Base-by-base conservation (phyloP, 2,329 filamentous ascomycete species). In the Hymenoscyphus repandus region DNA sequence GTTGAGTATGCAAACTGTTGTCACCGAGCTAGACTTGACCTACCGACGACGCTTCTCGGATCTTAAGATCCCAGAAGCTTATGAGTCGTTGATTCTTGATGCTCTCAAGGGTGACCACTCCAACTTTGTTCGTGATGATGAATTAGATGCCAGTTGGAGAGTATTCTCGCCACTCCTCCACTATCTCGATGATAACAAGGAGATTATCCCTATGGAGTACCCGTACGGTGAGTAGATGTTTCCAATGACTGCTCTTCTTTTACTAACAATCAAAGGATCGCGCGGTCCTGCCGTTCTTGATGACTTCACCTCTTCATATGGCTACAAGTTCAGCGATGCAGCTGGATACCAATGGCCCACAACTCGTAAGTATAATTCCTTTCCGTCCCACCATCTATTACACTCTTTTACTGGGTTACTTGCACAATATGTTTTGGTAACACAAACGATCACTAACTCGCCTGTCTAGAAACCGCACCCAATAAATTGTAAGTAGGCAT, bases 141-240 rank as follows among this genome's bases (percentile, higher is more conserved):
- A 99, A 76, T 80, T 99, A 30, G 93, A 99, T 66, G 90, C 93
- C 53, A 93, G 88, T 74, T 99, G 93, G 93, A 90, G 91, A 71
- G 95, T 99, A 72, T 99, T 99, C 74, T 95, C 90, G 1, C 93
- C 93, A 61, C 85, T 99, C 34, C 79, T 99, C 57, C 92, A 99
- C 77, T 99, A 99, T 74, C 83, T 99, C 11, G 95, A 99, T 60
- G 90, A 96, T 69, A 96, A 97, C 80, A 96, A 96, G 80, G 93
- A 99, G 74, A 97, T 99, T 60, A 88, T 96, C 54, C 93, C 93
- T 22, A 99, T 99, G 93, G 92, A 96, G 68, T 99, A 99, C 74
- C 92, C 95, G 60, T 99, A 99, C 69, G 93, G 93, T 96, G 74
- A 75, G 87, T 71, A 12, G 18, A 39, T 18, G 43, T 15, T 32